Base-by-base conservation (phyloP, 805 yeast genomes). In the Candida nitratophila region DNA sequence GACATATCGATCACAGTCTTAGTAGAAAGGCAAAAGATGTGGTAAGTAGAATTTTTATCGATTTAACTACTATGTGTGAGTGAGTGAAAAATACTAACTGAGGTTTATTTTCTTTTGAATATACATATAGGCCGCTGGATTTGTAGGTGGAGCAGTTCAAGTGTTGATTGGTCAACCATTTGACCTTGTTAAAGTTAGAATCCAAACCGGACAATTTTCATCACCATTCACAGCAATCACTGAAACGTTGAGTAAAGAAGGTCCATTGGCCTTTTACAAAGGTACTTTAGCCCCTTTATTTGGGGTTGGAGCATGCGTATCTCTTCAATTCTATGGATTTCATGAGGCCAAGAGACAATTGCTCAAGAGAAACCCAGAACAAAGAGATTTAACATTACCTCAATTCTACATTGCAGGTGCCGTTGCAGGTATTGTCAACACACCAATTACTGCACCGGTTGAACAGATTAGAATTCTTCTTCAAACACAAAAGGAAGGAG, bases 281-380 rank as follows among this genome's bases (percentile, higher is more conserved):
- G 86, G 86, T 19, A 82, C 84, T 6, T 64, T 81, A 40, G 85
- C 85, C 3, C 86, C 86, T n/a, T 66, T 81, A 43, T 49, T 81
- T 39, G 86, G 86, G 7, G 87, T 81, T 5, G 80, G 86, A 0
- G 80, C 76, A 1, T 81, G 87, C 64, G 87, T 81, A 8, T 78
- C 84, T 2, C 63, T 80, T 29, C 87, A 81, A 54, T 81, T 81
- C 57, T 81, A 80, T 53, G 86, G 87, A 1, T 83, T 80, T 54
- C 85, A 79, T 54, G 87, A 81, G 55, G 71, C 84, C 31, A 78
- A 76, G 54, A 65, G 91, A 46, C 84, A 77, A 56, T 50, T 81
- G 20, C 54, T 73, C 44, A 60, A 60, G 7, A 44, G 37, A 9
- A 59, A 62, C 36, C 47, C 51, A 1, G 22, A 42, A 6, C 53